A percentile compares a stretch with the other conserved stretches of the same genome.
These are phyloP conservation scores for Bruguiera parviflora DNA, from an alignment of 345 rosid species.

Conservation along the genomic window DNA sequence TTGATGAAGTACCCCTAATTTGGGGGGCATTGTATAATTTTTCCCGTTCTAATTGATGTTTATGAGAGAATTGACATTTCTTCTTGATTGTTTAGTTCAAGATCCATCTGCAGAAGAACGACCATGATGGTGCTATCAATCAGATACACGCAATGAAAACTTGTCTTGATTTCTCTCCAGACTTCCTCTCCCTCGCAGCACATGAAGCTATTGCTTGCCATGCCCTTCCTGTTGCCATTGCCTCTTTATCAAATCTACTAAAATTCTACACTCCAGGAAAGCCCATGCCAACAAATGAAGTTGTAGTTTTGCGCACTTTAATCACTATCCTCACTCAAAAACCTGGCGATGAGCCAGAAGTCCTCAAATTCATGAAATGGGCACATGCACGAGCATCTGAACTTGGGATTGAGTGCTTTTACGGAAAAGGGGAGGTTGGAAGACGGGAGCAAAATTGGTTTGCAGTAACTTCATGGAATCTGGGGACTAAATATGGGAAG, in stretches of 20 bases:
- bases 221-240: constrained; percentile 70
- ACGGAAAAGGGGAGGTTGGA: constrained; percentile 76
- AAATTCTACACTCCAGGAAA: constrained; percentile 59
- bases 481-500: constrained; percentile 73
- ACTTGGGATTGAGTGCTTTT: constrained; percentile 63
- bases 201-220: constrained; percentile 95
- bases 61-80: constrained; percentile 17
- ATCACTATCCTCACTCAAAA: constrained; percentile 62
- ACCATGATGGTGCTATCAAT: constrained; percentile 48
- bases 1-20: too few relatives aligned
- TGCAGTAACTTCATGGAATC: constrained; percentile 80
- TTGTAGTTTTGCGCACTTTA: constrained; percentile 76
- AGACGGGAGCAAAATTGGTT: constrained; percentile 81
- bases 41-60: background rate
- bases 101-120: constrained; percentile 62
- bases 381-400: constrained; percentile 57
- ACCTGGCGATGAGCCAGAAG: constrained; percentile 51
- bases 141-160: constrained; percentile 73
- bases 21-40: background rate
- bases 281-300: constrained; percentile 65
- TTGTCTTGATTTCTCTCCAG: constrained; percentile 81
- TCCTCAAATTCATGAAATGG: constrained; percentile 52
- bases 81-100: constrained; percentile 63
- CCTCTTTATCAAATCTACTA: constrained; percentile 68
- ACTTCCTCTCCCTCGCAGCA: constrained; percentile 77